These are phyloP conservation scores for Mycena venus DNA, from an alignment of 768 basidiomycete genomes.

Conservation along the genomic window DNA sequence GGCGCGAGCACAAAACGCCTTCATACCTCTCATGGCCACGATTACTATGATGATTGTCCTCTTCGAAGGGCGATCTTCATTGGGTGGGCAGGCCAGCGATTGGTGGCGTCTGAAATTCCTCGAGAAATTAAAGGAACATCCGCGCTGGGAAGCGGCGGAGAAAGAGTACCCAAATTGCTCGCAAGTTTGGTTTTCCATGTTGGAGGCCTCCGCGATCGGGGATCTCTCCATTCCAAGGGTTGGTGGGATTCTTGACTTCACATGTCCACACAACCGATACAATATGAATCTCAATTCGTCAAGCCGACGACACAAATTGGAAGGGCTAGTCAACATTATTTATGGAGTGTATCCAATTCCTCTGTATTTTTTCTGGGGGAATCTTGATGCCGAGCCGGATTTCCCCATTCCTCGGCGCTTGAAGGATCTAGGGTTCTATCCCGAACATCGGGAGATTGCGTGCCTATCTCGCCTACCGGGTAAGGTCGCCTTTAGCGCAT, in stretches of 20 bases:
- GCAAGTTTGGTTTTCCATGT: too few species aligned
- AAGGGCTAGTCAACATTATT: background rate
- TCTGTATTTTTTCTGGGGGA: constrained; percentile 20
- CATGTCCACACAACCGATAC: background rate
- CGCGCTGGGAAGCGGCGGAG: background rate
- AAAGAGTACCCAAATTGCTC: too few species aligned
- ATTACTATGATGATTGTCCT: background rate
- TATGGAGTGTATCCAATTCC: background rate
- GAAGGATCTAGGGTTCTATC: background rate
- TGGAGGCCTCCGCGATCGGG: background rate
- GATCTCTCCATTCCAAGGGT: background rate
- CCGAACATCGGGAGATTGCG: background rate
- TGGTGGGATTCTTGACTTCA: constrained; percentile 21
- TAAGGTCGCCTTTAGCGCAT: constrained; percentile 3
- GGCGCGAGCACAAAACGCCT: constrained; percentile 12
- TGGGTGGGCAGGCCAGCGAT: background rate
- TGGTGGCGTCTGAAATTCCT: background rate
- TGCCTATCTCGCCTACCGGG: background rate
- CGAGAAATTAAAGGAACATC: background rate
- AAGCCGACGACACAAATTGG: background rate
- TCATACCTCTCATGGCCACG: constrained; percentile 12
- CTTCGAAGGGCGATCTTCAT: background rate
- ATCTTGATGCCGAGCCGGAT: background rate
- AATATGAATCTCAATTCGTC: background rate
- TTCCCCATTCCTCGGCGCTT: constrained; percentile 1